Conservation (phyloP, 306 rosid genomes). For the Prunus mume region DNA sequence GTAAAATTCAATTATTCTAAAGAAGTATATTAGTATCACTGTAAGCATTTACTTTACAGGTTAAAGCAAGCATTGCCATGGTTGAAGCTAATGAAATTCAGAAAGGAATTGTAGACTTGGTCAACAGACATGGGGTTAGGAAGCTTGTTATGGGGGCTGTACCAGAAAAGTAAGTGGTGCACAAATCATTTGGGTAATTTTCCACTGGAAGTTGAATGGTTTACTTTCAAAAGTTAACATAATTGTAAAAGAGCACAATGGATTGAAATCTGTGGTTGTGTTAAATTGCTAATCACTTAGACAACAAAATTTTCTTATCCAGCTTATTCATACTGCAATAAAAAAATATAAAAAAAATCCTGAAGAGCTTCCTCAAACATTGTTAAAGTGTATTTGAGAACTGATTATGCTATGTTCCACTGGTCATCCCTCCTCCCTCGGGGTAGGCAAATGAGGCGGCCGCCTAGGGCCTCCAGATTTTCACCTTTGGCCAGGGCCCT, state of each 20-base stretch:
- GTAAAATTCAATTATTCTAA: not conserved
- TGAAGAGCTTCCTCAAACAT: not conserved
- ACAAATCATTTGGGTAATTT: conserved; percentile 13
- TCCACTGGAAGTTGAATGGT: not conserved
- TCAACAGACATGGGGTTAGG: conserved; percentile 45
- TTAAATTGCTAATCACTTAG: not conserved
- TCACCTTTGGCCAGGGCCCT: not conserved
- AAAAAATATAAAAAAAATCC: not conserved
- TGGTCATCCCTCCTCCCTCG: not conserved
- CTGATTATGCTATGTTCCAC: not conserved
- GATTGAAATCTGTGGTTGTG: not conserved
- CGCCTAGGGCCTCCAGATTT: not conserved
- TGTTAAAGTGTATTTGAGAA: not conserved
- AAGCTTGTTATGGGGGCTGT: conserved; percentile 81
- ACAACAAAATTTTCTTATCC: not conserved
- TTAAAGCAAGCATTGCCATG: conserved; percentile 46
- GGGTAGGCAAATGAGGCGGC: not conserved
- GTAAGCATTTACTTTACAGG: conserved; percentile 42
- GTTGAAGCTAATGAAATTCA: conserved; percentile 64
- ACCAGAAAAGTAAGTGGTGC: conserved; percentile 60
- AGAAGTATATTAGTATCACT: not conserved
- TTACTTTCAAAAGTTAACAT: not conserved
- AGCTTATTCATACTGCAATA: not conserved
- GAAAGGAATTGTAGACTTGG: conserved; percentile 73
- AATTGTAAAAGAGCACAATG: not conserved